Evolutionary conservation across 2,329 filamentous ascomycete species (phyloP).

Genomic region (Dactylellina parvicollis): DNA sequence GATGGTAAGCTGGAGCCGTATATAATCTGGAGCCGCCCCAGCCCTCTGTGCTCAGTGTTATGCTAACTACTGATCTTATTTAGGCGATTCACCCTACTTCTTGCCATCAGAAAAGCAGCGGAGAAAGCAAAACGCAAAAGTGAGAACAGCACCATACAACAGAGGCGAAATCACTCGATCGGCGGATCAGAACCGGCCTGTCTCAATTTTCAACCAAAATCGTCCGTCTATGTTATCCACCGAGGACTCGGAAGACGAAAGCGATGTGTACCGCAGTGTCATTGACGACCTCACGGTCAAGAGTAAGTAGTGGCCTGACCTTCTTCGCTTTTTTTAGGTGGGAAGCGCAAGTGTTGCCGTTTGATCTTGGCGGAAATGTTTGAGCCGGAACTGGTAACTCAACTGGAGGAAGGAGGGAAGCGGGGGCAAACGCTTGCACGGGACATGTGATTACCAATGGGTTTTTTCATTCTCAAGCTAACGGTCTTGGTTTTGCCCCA

Average conservation of each 20-base stretch:
- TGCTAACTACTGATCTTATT: slow-evolving; percentile 38
- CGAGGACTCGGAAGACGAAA: slow-evolving; percentile 59
- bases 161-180: slow-evolving; percentile 1
- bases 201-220: slow-evolving; percentile 18
- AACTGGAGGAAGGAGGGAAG: not conserved
- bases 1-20: slow-evolving; percentile 54
- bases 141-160: slow-evolving; percentile 33
- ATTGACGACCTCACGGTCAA: slow-evolving; percentile 88
- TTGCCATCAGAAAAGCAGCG: slow-evolving; percentile 57
- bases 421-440: slow-evolving; percentile 23
- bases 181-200: slow-evolving; percentile 32
- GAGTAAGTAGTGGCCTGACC: slow-evolving; percentile 66
- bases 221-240: slow-evolving; percentile 38
- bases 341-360: not conserved
- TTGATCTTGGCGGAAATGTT: slow-evolving; percentile 26
- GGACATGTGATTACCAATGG: slow-evolving; percentile 26
- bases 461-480: slow-evolving; percentile 26
- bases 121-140: slow-evolving; percentile 53
- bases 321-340: slow-evolving; percentile 18
- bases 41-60: slow-evolving; percentile 45
- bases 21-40: slow-evolving; percentile 42
- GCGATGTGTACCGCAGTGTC: slow-evolving; percentile 80
- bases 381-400: slow-evolving; percentile 32
- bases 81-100: slow-evolving; percentile 62
- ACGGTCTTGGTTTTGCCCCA: slow-evolving; percentile 14